Conservation (phyloP, 2,329 filamentous ascomycete genomes). For the Hirsutella minnesotensis region DNA sequence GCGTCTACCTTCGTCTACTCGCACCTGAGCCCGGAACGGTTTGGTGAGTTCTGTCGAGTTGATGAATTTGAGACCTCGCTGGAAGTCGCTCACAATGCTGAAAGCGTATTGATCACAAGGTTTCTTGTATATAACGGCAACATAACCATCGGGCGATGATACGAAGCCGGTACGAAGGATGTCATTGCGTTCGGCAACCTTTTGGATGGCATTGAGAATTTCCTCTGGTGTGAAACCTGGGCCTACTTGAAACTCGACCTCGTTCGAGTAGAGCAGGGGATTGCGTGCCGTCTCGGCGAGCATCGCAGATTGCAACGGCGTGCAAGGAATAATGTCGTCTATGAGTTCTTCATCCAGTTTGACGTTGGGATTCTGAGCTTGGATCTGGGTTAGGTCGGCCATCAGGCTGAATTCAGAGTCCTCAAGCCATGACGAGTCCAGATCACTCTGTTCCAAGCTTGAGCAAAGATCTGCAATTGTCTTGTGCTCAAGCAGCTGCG, state of each 20-base stretch:
- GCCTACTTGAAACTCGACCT: constrained; percentile 52
- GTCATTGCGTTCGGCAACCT: constrained; percentile 43
- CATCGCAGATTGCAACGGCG: constrained; percentile 68
- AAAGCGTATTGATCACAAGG: constrained; percentile 32
- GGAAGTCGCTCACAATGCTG: constrained; percentile 21
- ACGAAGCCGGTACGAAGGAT: constrained; percentile 66
- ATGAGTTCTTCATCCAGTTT: constrained; percentile 13
- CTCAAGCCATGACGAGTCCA: background rate
- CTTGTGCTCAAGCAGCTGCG: constrained; percentile 48
- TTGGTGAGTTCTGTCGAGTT: constrained; percentile 30
- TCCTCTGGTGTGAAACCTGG: constrained; percentile 17
- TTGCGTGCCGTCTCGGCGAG: constrained; percentile 57
- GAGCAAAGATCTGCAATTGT: constrained; percentile 22
- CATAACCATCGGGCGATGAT: constrained; percentile 26
- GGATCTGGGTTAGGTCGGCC: constrained; percentile 8
- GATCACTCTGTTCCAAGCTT: constrained; percentile 1
- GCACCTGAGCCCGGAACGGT: constrained; percentile 53
- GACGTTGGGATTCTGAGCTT: constrained; percentile 7
- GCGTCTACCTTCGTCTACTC: constrained; percentile 6
- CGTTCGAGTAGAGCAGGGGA: constrained; percentile 61
- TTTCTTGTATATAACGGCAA: constrained; percentile 45
- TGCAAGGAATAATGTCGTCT: constrained; percentile 48
- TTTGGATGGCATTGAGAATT: constrained; percentile 36
- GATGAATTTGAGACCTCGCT: constrained; percentile 25
- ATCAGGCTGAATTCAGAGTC: constrained; percentile 8